Base-by-base conservation (phyloP, 257 asterid genomes). In the Gynochthodes officinalis region DNA sequence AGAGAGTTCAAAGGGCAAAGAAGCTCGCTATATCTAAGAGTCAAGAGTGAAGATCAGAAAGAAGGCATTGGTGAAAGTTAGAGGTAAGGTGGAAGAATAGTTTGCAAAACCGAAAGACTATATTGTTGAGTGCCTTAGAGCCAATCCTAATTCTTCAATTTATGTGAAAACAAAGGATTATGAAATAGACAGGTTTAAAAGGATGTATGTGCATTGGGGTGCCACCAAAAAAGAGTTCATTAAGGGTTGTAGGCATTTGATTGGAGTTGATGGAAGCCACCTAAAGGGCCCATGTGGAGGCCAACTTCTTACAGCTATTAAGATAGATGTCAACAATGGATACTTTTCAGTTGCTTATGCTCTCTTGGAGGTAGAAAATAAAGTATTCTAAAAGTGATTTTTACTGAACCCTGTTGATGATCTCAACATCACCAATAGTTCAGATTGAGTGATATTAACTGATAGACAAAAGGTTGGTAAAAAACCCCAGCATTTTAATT, bases 371-470 rank as follows among this genome's bases (percentile, higher is more conserved):
- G 9, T 7, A 2, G 52, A 64, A 40, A 42, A 35, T 16, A 64
- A 39, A 16, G 44, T 33, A 9, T 1, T 10, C 5, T 63, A 49
- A 49, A 8, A 1, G 2, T 63, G 49, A 49, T 63, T 63, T 19
- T 13, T 63, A 7, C 14, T 2, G 2, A 2, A 18, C 0, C 23
- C 39, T 0, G 9, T 64, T 33, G 30, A 64, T 5, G 52, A 64
- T 42, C 0, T 64, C 0, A 0, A 9, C 1, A 39, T 64, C 0
- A 0, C 0, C 1, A 1, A 19, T 13, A 39, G 15, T 1, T 1
- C 1, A 23, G 16, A 18, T 0, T 37, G 32, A 50, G 28, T 21
- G 4, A 16, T 64, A 1, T 18, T 39, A 4, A 30, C 46, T 33
- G 67, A 30, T 18, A 64, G 23, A 19, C 50, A 39, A 21, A 64